Base-by-base conservation (phyloP, 2,329 filamentous ascomycete species). In the Trichophyton simii region DNA sequence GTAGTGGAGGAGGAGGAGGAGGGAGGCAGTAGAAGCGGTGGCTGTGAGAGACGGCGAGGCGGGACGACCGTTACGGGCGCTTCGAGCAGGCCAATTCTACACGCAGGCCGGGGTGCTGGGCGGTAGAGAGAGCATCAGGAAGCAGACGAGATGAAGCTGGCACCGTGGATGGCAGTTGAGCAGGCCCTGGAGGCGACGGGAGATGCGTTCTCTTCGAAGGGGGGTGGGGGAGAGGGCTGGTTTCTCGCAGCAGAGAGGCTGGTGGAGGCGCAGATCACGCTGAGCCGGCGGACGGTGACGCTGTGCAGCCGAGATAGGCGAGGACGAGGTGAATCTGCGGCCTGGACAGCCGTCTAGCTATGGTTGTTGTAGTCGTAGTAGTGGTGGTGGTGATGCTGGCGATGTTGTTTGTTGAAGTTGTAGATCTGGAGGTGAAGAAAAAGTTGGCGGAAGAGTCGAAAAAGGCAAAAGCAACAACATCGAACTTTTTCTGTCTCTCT, bases 111-210 rank as follows among this genome's bases (percentile, higher is more conserved):
- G 44, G 20, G 18, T 25, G 3, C 18, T 22, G n/a, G 44, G 44
- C 44, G 44, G n/a, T 48, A 8, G 44, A 48, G 44, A 9, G 44
- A 11, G 44, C 44, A 48, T 48, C 44, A 48, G 59, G 58, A 59
- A 61, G 57, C 58, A 63, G 62, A 62, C 55, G 57, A 54, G 62
- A 61, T 60, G 66, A 65, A 64, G 67, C 22, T 20, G 22, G 41
- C 52, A 44, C 41, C 25, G 44, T 59, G 62, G 58, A 41, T 22
- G 58, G 59, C 18, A 48, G 50, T 31, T 20, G 48, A 57, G 58
- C 9, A 38, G 46, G 28, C 28, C 28, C 28, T 31, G 28, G 6
- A 31, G 28, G 28, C 28, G 28, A 7, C 6, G 28, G 6, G 1
- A 31, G 28, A 31, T 31, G 28, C 28, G 28, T 31, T 31, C 22